phyloP scores from a whole-genome alignment of 495 filamentous ascomycete genomes.

The Aspergillus ostianus region DNA sequence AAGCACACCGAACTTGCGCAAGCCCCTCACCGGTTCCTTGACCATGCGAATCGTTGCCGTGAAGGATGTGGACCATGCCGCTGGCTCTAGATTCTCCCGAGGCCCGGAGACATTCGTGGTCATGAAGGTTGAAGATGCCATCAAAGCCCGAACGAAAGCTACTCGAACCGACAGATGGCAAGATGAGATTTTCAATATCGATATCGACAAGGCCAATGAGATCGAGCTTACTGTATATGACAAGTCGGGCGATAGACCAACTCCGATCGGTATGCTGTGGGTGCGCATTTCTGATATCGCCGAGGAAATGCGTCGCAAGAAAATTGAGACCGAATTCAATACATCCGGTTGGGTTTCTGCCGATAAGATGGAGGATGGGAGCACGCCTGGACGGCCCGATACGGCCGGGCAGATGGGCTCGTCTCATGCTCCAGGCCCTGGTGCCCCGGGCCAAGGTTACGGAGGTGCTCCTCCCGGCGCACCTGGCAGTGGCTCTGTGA shows the following conservation, averaged over 20 bases:
- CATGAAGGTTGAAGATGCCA: slow-evolving; percentile 91
- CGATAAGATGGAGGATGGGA: slow-evolving; percentile 75
- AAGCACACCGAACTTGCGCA: slow-evolving; percentile 89
- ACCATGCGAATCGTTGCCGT: slow-evolving; percentile 83
- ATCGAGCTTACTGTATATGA: slow-evolving; percentile 98
- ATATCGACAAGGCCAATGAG: slow-evolving; percentile 98
- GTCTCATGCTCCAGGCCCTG: slow-evolving; percentile 28
- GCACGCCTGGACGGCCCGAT: slow-evolving; percentile 37
- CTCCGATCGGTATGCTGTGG: slow-evolving; percentile 95
- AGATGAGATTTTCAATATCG: slow-evolving; percentile 83
- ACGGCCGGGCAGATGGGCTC: slow-evolving; percentile 42
- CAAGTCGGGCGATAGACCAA: slow-evolving; percentile 79
- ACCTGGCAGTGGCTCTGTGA: slow-evolving; percentile 54
- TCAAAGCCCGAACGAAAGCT: slow-evolving; percentile 83
- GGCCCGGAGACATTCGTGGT: slow-evolving; percentile 93
- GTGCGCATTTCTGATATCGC: slow-evolving; percentile 94
- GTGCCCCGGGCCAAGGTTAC: slow-evolving; percentile 20
- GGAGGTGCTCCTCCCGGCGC: slow-evolving; percentile 34
- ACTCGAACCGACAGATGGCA: slow-evolving; percentile 88
- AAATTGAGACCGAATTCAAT: slow-evolving; percentile 91
- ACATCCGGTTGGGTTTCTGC: slow-evolving; percentile 94
- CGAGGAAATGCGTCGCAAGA: slow-evolving; percentile 96
- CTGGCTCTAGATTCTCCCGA: slow-evolving; percentile 78
- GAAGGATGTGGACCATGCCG: slow-evolving; percentile 92
- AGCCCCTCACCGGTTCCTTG: slow-evolving; percentile 86